Evolutionary conservation across 2,329 filamentous ascomycete species (phyloP).

Genomic region (Fusarium praegraminearum): DNA sequence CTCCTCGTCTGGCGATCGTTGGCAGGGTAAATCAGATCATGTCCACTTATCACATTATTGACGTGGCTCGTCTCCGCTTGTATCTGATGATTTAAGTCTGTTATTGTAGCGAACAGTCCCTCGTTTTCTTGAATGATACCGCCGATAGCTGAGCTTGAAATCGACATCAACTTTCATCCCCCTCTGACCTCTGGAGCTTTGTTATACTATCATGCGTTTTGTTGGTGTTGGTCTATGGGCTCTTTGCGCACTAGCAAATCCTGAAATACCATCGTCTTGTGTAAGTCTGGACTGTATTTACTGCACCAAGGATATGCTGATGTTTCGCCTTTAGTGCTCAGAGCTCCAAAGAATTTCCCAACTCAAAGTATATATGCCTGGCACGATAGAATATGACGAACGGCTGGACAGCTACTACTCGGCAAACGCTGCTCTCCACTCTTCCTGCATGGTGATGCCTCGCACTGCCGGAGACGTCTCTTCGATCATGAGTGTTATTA

Average conservation of each 20-base stretch:
- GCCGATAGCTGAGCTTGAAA: not conserved
- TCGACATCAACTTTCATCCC: not conserved
- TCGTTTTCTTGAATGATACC: not conserved
- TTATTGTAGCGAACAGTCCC: not conserved
- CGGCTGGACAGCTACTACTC: not conserved
- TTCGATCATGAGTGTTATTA: not conserved
- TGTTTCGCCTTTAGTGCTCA: fast-evolving
- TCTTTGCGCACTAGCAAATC: not conserved
- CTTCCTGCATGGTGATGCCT: not conserved
- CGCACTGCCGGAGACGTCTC: not conserved
- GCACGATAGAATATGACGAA: not conserved
- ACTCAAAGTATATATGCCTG: not conserved
- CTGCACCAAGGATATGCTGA: not conserved
- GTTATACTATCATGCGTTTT: not conserved
- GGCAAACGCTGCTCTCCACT: not conserved
- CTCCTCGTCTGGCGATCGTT: not conserved
- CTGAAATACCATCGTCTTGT: not conserved
- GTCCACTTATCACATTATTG: not conserved
- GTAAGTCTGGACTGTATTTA: no score
- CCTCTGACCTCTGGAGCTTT: fast-evolving
- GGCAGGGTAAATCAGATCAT: not conserved
- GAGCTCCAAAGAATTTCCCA: not conserved
- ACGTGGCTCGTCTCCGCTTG: not conserved
- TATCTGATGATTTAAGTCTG: not conserved
- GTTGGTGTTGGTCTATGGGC: fast-evolving